These are phyloP conservation scores for Kodamaea sagamina DNA, from an alignment of 805 yeast species.

Conservation along the genomic window DNA sequence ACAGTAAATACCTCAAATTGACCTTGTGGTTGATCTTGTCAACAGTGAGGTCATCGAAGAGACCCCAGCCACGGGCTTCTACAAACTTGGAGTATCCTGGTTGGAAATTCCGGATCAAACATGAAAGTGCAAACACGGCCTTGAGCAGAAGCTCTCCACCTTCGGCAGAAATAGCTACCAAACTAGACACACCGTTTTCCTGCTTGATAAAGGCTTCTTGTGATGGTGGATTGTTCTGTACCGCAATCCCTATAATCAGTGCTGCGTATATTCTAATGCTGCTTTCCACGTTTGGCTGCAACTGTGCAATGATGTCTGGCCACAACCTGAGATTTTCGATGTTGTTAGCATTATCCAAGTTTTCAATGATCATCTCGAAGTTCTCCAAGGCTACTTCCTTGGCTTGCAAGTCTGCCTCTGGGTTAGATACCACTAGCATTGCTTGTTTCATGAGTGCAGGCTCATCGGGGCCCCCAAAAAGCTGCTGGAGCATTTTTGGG, in stretches of 20 bases:
- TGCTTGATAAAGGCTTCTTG: conserved; percentile 67
- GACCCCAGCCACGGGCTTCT: conserved; percentile 61
- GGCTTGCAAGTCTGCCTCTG: conserved; percentile 60
- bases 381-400: conserved; percentile 82
- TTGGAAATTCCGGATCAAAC: conserved; percentile 67
- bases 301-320: conserved; percentile 62
- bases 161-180: conserved; percentile 14
- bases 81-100: conserved; percentile 58
- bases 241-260: conserved; percentile 85
- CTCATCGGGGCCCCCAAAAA: conserved; percentile 83
- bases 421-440: conserved; percentile 57
- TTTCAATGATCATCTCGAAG: conserved; percentile 91
- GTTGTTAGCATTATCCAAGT: conserved; percentile 91
- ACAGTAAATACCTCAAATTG: conserved; percentile 55
- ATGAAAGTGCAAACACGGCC: conserved; percentile 76
- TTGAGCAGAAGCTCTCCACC: conserved; percentile 49
- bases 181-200: conserved; percentile 33
- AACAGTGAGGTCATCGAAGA: conserved; percentile 30
- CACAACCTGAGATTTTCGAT: conserved; percentile 81
- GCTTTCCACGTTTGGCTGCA: conserved; percentile 40
- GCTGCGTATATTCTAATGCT: conserved; percentile 59
- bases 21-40: conserved; percentile 39
- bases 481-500: conserved; percentile 73
- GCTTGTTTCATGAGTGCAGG: conserved; percentile 84
- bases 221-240: conserved; percentile 80